Evolutionary conservation across 306 rosid genomes (phyloP), one percentile per base, ranked within the genome.

Genomic region (Rosa chinensis): DNA sequence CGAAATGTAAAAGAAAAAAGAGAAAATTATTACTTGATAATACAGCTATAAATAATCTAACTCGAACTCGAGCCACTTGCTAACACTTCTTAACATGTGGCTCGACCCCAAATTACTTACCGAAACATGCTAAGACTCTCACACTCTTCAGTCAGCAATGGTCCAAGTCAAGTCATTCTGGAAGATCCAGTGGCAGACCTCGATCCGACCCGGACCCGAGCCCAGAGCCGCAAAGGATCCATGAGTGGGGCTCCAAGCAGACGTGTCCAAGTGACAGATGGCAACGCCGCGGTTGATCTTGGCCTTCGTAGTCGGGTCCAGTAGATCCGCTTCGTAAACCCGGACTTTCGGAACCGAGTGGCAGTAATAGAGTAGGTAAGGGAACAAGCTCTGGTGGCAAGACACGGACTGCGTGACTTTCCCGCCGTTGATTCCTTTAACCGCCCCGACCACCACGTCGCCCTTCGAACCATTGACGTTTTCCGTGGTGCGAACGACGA

Each of bases 121-220:
- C 53, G 37, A 74, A 83, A 53, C 17, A 18, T 35, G 66, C 43
- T 11, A 14, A 25, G 35, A 21, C 16, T 11, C 2, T 43, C 61
- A 53, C n/a, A 39, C 17, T 52, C 10, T 4, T 85, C 75, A 93
- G 79, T 96, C 98, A 0, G 96, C 94, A 25, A 85, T 75, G 0
- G 91, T 72, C 99, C 99, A 96, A 2, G 93, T 89, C 98, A 96
- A 81, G 78, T 96, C 99, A 23, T 96, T 96, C 84, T 96, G 87
- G 71, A 96, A 96, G 73, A 96, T 96, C 99, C 99, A 96, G 16
- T 96, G 99, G 59, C 99, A 96, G 0, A 96, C 98, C 77, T 96
- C 99, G 3, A 96, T 90, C 81, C 86, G 90, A 64, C 99, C 99
- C 61, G 99, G 99, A 9, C 80, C 83, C 53, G 96, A 91, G 0